Percentiles rank a stretch among this genome's conserved stretches.
These are phyloP conservation scores for Pyrenochaeta sp. DNA, from an alignment of 2,329 filamentous ascomycete species.

Conservation along the genomic window DNA sequence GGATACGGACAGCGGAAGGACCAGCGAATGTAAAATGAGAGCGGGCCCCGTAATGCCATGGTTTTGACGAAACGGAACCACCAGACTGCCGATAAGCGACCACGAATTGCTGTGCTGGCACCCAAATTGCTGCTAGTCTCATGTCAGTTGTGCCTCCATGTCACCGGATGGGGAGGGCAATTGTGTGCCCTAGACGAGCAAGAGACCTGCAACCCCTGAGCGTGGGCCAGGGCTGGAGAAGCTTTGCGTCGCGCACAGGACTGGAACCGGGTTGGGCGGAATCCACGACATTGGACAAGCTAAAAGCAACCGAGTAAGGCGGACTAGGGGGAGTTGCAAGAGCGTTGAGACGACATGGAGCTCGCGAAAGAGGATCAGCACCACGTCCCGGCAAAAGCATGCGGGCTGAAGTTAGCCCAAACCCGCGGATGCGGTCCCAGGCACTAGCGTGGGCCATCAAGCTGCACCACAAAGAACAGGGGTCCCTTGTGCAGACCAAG, in stretches of 20 bases:
- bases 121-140: constrained; percentile 25
- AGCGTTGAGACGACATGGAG: constrained; percentile 47
- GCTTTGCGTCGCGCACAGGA: constrained; percentile 36
- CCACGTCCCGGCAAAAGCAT: constrained; percentile 40
- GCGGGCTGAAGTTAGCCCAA: constrained; percentile 32
- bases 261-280: constrained; percentile 43
- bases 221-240: constrained; percentile 45
- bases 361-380: constrained; percentile 46
- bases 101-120: constrained; percentile 41
- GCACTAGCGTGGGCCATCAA: constrained; percentile 20
- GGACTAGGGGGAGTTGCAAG: constrained; percentile 40
- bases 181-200: constrained; percentile 31
- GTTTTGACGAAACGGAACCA: constrained; percentile 34
- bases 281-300: constrained; percentile 46
- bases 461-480: constrained; percentile 6
- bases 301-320: constrained; percentile 44
- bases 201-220: constrained; percentile 41
- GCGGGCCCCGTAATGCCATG: constrained; percentile 37
- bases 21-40: constrained; percentile 40
- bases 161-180: constrained; percentile 32
- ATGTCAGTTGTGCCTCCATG: constrained; percentile 40
- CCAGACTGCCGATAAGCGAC: constrained; percentile 36
- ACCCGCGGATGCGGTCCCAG: constrained; percentile 37
- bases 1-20: constrained; percentile 49
- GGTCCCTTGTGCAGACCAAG: constrained; percentile 24